Percentiles rank a stretch among this genome's conserved stretches.
These are phyloP conservation scores for Scutellaria minor DNA, from an alignment of 257 asterid species.

Conservation along the genomic window DNA sequence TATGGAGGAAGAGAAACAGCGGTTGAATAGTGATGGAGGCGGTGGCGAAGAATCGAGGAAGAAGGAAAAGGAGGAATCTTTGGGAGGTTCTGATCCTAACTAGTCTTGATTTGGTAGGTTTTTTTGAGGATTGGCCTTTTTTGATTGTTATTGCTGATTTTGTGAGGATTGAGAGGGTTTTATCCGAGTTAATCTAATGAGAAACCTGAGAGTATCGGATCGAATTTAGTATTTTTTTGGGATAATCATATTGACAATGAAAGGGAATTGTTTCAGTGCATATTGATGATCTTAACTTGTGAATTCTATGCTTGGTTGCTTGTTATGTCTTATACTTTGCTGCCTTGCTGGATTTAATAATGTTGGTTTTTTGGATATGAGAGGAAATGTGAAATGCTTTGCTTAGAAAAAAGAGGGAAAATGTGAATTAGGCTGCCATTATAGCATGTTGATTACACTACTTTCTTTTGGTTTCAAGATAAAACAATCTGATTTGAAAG, in stretches of 20 bases:
- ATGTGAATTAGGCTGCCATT: neutral
- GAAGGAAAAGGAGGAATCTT: constrained; percentile 28
- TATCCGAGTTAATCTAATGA: constrained; percentile 36
- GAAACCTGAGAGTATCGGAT: constrained; percentile 28
- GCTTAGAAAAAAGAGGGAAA: neutral
- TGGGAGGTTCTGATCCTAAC: constrained; percentile 35
- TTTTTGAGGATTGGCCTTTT: constrained; percentile 21
- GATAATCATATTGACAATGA: constrained; percentile 39
- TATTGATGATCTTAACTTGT: constrained; percentile 20
- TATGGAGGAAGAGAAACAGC: constrained; percentile 50
- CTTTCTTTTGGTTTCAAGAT: no score
- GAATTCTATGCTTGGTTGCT: neutral
- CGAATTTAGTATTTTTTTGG: constrained; percentile 32
- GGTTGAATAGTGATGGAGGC: constrained; percentile 23
- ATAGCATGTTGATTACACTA: no score
- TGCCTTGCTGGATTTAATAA: neutral
- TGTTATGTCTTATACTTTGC: neutral
- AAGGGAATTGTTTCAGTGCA: constrained; percentile 22
- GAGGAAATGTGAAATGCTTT: neutral
- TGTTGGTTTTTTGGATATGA: neutral
- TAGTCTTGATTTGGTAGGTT: constrained; percentile 29
- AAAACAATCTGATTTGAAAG: no score
- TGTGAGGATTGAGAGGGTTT: constrained; percentile 31
- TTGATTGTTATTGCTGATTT: constrained; percentile 14
- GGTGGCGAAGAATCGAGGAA: constrained; percentile 24